These are phyloP conservation scores for Fusarium sambucinum DNA, from an alignment of 2,329 filamentous ascomycete species.

Conservation along the genomic window DNA sequence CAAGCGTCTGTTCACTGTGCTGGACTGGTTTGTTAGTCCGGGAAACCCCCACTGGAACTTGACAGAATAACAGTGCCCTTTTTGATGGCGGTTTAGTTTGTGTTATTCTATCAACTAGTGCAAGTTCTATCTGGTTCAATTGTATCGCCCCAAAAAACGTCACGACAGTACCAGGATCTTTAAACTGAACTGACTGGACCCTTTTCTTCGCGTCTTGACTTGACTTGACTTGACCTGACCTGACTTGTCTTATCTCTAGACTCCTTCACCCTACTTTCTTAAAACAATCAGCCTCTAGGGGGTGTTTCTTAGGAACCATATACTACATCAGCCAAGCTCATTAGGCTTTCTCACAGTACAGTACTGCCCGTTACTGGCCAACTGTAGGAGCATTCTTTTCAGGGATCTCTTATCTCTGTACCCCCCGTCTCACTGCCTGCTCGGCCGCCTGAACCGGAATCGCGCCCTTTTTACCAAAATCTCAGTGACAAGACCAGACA, in stretches of 20 bases:
- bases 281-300: background rate
- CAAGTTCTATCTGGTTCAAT: conserved; percentile 11
- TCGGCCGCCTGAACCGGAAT: conserved; percentile 9
- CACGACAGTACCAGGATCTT: conserved; percentile 10
- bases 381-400: background rate
- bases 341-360: background rate
- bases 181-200: conserved; percentile 3
- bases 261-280: background rate
- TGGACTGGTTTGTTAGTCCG: conserved; percentile 23
- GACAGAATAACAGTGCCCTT: conserved; percentile 11
- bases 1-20: conserved; percentile 40
- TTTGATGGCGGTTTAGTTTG: rapidly evolving
- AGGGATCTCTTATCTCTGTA: conserved; percentile 37
- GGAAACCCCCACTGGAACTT: conserved; percentile 28
- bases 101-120: background rate
- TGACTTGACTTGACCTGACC: background rate
- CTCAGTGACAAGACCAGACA: conserved; percentile 2
- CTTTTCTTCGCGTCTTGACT: background rate
- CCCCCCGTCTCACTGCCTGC: conserved; percentile 5
- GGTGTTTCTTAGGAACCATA: background rate
- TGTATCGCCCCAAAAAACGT: conserved; percentile 29
- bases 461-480: conserved; percentile 14
- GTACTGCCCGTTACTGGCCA: background rate
- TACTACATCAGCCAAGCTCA: conserved; percentile 8
- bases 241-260: conserved; percentile 3